These are phyloP conservation scores for Yamadazyma aaseri DNA, from an alignment of 1,139 yeast species.

Conservation along the genomic window DNA sequence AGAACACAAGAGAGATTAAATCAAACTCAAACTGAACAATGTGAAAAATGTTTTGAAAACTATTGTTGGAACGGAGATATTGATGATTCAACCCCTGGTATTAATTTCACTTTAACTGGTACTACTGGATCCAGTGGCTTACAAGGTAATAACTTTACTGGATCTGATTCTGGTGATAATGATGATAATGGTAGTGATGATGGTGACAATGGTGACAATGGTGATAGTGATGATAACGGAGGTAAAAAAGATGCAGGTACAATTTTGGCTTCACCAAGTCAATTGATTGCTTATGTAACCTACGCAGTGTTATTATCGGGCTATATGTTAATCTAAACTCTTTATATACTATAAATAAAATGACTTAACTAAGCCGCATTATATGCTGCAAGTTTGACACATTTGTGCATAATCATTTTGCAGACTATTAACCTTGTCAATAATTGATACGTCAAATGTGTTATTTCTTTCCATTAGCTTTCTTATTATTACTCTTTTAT, in stretches of 20 bases:
- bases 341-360: not conserved
- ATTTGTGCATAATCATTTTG: no score
- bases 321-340: not conserved
- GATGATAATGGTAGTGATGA: constrained; percentile 6
- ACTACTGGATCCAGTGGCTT: constrained; percentile 36
- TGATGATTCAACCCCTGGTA: constrained; percentile 21
- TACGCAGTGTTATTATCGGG: constrained; percentile 7
- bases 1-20: constrained; percentile 77
- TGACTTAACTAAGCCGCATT: no score
- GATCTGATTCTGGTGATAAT: not conserved
- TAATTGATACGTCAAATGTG: no score
- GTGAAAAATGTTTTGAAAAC: constrained; percentile 64
- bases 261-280: constrained; percentile 1
- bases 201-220: constrained; percentile 7
- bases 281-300: constrained; percentile 2
- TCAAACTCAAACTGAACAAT: constrained; percentile 63
- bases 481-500: no score
- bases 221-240: constrained; percentile 6
- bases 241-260: constrained; percentile 8
- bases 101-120: constrained; percentile 50
- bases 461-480: no score
- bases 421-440: no score
- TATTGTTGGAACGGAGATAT: constrained; percentile 82
- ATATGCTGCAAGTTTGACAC: no score
- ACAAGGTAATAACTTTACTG: constrained; percentile 7